Conservation (phyloP, 495 filamentous ascomycete species). For the Pseudevernia furfuracea region DNA sequence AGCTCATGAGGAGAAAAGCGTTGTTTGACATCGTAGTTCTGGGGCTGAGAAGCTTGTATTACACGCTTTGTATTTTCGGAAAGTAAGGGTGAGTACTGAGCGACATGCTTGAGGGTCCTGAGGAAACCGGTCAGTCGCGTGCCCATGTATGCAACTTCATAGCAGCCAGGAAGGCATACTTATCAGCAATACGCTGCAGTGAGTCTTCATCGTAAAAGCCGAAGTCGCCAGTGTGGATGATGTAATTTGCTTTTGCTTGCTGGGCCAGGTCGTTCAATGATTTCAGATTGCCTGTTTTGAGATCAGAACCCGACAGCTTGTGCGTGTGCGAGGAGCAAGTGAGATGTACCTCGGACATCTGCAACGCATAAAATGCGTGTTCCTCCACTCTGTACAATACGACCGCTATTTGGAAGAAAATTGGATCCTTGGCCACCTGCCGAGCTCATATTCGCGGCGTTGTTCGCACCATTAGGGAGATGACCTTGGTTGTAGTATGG, state of each 20-base stretch:
- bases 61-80: constrained; percentile 78
- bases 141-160: constrained; percentile 11
- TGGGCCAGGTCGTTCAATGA: constrained; percentile 95
- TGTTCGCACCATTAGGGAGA: constrained; percentile 26
- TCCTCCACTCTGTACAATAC: constrained; percentile 75
- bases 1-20: constrained; percentile 72
- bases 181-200: constrained; percentile 94
- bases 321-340: background rate
- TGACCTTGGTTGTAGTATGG: constrained; percentile 27
- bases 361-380: constrained; percentile 90
- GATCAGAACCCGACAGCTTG: constrained; percentile 10
- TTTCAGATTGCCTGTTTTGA: constrained; percentile 71
- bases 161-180: constrained; percentile 54
- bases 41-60: constrained; percentile 58
- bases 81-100: constrained; percentile 94
- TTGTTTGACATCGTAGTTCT: constrained; percentile 62
- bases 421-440: constrained; percentile 34
- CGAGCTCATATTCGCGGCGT: constrained; percentile 28
- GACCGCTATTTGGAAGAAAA: constrained; percentile 58
- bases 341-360: constrained; percentile 80
- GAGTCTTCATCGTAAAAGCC: constrained; percentile 98
- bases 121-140: constrained; percentile 29
- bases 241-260: constrained; percentile 86
- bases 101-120: constrained; percentile 96
- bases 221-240: constrained; percentile 98